These are phyloP conservation scores for Rhodotorula sp. DNA, from an alignment of 1,284 basidiomycete genomes.

Conservation along the genomic window DNA sequence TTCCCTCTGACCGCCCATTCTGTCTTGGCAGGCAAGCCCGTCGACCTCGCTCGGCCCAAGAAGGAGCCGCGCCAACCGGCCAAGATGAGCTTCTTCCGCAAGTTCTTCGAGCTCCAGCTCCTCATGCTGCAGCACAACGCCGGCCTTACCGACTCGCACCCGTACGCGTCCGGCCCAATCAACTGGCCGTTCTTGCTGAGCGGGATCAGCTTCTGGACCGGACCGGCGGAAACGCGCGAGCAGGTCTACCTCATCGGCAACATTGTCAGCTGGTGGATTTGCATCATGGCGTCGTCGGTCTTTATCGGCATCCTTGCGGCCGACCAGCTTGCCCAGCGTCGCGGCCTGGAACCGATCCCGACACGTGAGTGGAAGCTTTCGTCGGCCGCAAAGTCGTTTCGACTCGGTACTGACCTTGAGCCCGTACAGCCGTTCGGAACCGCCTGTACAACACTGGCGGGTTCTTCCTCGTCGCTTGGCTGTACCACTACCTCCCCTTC, in stretches of 20 bases:
- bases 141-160: conserved; percentile 89
- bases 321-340: conserved; percentile 80
- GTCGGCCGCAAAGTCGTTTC: background rate
- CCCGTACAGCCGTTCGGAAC: conserved; percentile 71
- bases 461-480: conserved; percentile 94
- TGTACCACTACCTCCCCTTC: conserved; percentile 94
- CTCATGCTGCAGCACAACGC: conserved; percentile 98
- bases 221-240: conserved; percentile 70
- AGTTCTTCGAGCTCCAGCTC: conserved; percentile 89
- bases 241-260: conserved; percentile 98
- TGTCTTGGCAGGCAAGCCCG: conserved; percentile 10
- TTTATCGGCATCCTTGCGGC: conserved; percentile 87
- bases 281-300: conserved; percentile 77
- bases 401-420: background rate
- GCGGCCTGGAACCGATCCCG: conserved; percentile 81
- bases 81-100: conserved; percentile 89
- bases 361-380: conserved; percentile 60
- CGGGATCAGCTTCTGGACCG: conserved; percentile 98
- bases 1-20: no score
- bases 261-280: conserved; percentile 90
- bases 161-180: conserved; percentile 89
- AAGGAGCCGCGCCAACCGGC: conserved; percentile 62
- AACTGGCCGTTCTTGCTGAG: conserved; percentile 97
- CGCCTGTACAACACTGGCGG: conserved; percentile 91
- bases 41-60: conserved; percentile 22